Base-by-base conservation (phyloP, 768 basidiomycete species). In the button mushroom (Agaricus bisporus) region DNA sequence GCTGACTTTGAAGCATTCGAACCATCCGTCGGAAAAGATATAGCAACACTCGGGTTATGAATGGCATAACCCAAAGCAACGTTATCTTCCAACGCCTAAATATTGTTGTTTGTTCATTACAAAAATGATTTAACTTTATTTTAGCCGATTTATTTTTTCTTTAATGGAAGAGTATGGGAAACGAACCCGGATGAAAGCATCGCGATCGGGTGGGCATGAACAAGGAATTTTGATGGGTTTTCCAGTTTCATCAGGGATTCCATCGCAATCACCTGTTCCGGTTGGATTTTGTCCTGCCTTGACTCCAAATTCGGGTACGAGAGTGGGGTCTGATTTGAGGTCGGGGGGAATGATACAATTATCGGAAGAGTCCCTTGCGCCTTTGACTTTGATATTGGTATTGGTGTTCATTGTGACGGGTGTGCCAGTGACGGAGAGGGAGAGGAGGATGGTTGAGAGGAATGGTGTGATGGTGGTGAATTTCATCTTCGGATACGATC, bases 261-360 rank as follows among this genome's bases (percentile, higher is more conserved):
- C 86, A 59, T 86, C 83, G 56, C 86, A 88, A 61, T 87, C 78
- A n/a, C 83, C 86, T 5, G 81, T 82, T 14, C 86, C 73, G 25
- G 81, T 81, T 14, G 85, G 86, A 63, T 86, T 86, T 18, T 79
- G 58, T 39, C 81, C 82, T 25, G 82, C 63, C 14, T 65, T 55
- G 59, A 74, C 73, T 22, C 84, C 85, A 39, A 88, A 79, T 4
- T 76, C 64, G 0, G 85, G 85, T 9, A 85, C 8, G 22, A 47
- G 26, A 29, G 45, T 15, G 25, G 25, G 10, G 6, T 26, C 20
- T 9, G n/a, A 22, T 22, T 22, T n/a, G n/a, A 22, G 22, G 22
- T 4, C 4, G 22, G 22, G 22, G 22, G 22, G 22, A 22, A 22
- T 22, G 22, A 22, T 1, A 22, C 2, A 22, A 2, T 1, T 4